phyloP scores from a whole-genome alignment of 2,329 filamentous ascomycete species.

The Myriangium duriaei region DNA sequence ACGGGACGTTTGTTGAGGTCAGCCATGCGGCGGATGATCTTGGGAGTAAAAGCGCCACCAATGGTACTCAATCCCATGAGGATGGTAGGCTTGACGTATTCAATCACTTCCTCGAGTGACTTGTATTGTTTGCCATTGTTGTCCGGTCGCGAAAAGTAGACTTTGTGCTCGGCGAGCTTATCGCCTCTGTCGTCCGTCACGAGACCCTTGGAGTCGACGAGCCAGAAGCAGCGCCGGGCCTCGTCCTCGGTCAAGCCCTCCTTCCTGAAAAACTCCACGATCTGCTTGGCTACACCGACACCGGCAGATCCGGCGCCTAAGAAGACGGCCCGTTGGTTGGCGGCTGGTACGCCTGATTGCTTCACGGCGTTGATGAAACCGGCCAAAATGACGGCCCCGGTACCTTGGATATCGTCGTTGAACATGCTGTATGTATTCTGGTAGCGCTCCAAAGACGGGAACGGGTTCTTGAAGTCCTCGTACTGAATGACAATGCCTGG shows the following conservation, averaged over 20 bases:
- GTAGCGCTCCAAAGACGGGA: slow-evolving; percentile 85
- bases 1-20: slow-evolving; percentile 56
- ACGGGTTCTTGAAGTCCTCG: slow-evolving; percentile 96
- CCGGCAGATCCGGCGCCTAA: slow-evolving; percentile 91
- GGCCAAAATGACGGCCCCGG: slow-evolving; percentile 77
- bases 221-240: slow-evolving; percentile 85
- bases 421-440: slow-evolving; percentile 85
- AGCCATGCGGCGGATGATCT: slow-evolving; percentile 55
- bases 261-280: slow-evolving; percentile 92
- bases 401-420: slow-evolving; percentile 94
- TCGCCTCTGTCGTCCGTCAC: slow-evolving; percentile 89
- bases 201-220: slow-evolving; percentile 82
- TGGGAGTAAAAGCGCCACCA: slow-evolving; percentile 84
- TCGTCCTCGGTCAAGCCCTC: slow-evolving; percentile 80
- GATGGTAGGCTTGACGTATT: slow-evolving; percentile 89
- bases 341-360: slow-evolving; percentile 69
- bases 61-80: slow-evolving; percentile 91
- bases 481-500: slow-evolving; percentile 74
- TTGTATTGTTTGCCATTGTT: slow-evolving; percentile 56
- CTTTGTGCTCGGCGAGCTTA: slow-evolving; percentile 74
- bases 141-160: slow-evolving; percentile 54
- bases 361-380: slow-evolving; percentile 69
- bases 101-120: slow-evolving; percentile 79
- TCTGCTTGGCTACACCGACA: slow-evolving; percentile 94
- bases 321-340: slow-evolving; percentile 91